Evolutionary conservation across 208 protist genomes (phyloP), one percentile per base, ranked within the genome.

Genomic region (Trypanosoma brucei): DNA sequence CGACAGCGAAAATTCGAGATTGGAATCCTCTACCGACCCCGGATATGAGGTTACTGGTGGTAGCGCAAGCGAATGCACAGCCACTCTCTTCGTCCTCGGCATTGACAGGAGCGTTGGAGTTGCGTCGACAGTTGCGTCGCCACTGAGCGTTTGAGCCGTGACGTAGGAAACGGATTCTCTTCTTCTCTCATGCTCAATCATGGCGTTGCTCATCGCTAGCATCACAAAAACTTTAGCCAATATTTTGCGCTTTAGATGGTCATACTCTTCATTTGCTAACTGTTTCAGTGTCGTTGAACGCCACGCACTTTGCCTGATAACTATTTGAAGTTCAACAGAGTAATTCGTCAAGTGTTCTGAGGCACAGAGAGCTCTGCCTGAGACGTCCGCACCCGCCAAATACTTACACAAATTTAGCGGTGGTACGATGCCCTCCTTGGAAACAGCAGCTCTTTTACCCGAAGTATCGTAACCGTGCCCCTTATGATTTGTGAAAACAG

Each of bases 301-400:
- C 72, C 72, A 77, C 36, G 33, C 11, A 55, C 72, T 77, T 31
- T 69, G 64, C 52, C n/a, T 38, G n/a, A 68, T 46, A 39, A 65
- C 53, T 33, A 34, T 11, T 2, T 31, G 1, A 9, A 42, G 46
- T 44, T 77, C 72, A 4, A 77, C 44, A 4, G 31, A n/a, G 51
- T 73, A 77, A 37, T 40, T 36, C 13, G 66, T 36, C 11, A 72
- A 42, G 7, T 9, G 11, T 13, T 67, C 62, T 31, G 53, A 59
- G 2, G 5, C 8, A 45, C 22, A 52, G 22, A 52, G 62, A 22
- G 36, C 7, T 44, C 49, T 44, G 35, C 62, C 54, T 36, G 54
- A 8, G 33, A 59, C 31, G 53, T 50, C 42, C 3, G 3, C 34
- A 22, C 14, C 22, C 31, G 36, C 45, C 42, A 60, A 42, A 45